phyloP scores from a whole-genome alignment of 371 early-diverging fungal species.

The Apophysomyces trapeziformis region DNA sequence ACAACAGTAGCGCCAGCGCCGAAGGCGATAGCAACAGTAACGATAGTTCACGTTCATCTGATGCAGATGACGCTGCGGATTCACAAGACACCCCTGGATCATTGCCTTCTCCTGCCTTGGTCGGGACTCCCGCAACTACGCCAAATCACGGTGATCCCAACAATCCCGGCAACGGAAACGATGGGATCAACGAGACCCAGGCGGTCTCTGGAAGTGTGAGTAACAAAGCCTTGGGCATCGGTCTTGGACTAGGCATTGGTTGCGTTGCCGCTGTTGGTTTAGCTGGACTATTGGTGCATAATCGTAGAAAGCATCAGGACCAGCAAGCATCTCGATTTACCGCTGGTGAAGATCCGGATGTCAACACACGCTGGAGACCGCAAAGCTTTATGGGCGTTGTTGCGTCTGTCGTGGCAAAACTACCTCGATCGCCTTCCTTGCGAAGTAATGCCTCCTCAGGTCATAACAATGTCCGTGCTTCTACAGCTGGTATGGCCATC shows the following conservation, averaged over 20 bases:
- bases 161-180: conserved; percentile 6
- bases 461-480: conserved; percentile 14
- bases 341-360: conserved; percentile 15
- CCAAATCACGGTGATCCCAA: conserved; percentile 3
- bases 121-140: conserved; percentile 1
- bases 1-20: conserved; percentile 4
- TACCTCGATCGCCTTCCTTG: conserved; percentile 52
- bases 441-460: conserved; percentile 36
- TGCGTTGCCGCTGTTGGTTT: conserved; percentile 49
- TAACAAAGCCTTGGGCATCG: conserved; percentile 46
- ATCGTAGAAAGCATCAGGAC: conserved; percentile 27
- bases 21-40: conserved; percentile 4
- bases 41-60: conserved; percentile 2
- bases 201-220: conserved; percentile 28
- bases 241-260: conserved; percentile 49
- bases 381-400: conserved; percentile 55
- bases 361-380: conserved; percentile 50
- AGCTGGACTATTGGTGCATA: conserved; percentile 40
- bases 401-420: conserved; percentile 46
- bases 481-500: conserved; percentile 23
- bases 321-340: neutral
- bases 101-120: conserved; percentile 7
- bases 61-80: neutral
- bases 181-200: conserved; percentile 22
- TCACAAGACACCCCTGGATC: neutral